Base-by-base conservation (phyloP, 176 grass and related monocot species). In the Aegilops tauschii region DNA sequence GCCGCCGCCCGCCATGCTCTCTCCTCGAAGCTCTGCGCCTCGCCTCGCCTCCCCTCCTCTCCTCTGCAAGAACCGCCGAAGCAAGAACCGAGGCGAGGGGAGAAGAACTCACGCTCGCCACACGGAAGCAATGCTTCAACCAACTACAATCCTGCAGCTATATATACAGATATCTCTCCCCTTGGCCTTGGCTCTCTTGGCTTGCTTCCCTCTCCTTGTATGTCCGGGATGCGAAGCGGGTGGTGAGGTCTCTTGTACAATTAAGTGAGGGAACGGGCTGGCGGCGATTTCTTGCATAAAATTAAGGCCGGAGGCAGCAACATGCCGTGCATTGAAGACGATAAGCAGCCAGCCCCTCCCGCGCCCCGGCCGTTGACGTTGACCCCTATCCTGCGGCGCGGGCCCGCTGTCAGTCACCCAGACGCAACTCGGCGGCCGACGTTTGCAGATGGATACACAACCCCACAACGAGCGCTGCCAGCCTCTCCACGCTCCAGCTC, bases 1-100 rank as follows among this genome's bases (percentile, higher is more conserved):
- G 16, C 92, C 96, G 25, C 92, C 90, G 45, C 88, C 93, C 5
- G 89, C 93, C 93, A 95, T 93, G 69, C 14, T 32, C 71, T 32
- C 71, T 61, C 65, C 42, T 40, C 61, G 27, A 7, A 35, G 7
- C 18, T 13, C 12, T 40, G 32, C 8, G 36, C 36, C 37, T 40
- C 36, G 8, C 36, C 36, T 39, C 36, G 23, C 23, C 23, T 25
- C 23, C 23, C 23, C 23, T 25, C 23, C 37, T 40, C 37, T 40
- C 37, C 37, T 40, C 9, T 44, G 54, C 63, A 9, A n/a, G 52
- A 56, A 13, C n/a, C 3, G 13, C 2, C 40, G 5, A 1, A 77
- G 75, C 50, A 8, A 11, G 5, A 0, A 39, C 9, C 21, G 54
- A 58, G 6, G 54, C 17, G 2, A 2, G 5, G 17, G 29, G 36